Base-by-base conservation (phyloP, 23 red algal species). In the Cyanidiococcus yangmingshanensis region DNA sequence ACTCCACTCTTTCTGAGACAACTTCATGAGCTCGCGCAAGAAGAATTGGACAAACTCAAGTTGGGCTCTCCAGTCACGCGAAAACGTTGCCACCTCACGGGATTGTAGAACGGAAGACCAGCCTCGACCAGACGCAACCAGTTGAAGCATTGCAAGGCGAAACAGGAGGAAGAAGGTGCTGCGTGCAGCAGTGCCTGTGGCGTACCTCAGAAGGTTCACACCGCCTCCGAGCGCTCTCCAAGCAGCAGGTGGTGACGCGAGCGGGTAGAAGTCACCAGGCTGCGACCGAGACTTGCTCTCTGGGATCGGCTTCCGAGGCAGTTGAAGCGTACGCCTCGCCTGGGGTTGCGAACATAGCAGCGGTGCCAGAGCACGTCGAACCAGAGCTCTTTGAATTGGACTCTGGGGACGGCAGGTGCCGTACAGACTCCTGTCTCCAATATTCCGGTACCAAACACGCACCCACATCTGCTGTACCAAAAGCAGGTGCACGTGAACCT, bases 121-220 rank as follows among this genome's bases (percentile, higher is more conserved):
- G 3, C 32, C 16, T 2, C 32, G 7, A 3, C 63, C 32, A 35
- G n/a, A 35, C 63, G 63, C 63, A 35, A 32, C 21, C 27, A 35
- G n/a, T 7, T 71, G 21, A 2, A 71, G 12, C 21, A 32, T 71
- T 7, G 32, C 21, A 35, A 71, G 27, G 12, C 63, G 63, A 25
- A 71, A 35, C 12, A 35, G n/a, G 3, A 71, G 63, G 32, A 71
- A 71, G 27, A 71, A 71, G 63, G n/a, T 29, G 27, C 63, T 71
- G 27, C 63, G 63, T 2, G 32, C 16, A 25, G 63, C 21, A 71
- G n/a, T 71, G 63, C 63, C 63, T 12, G n/a, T 35, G 7, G 63
- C 63, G 32, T 71, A 71, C 63, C 12, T 25, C 63, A 71, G 12
- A 54, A 54, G 45, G 45, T 21, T 54, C 21, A 54, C 45, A 7